phyloP scores from a whole-genome alignment of 129 eudicot species.

The Lactuca sativa region DNA sequence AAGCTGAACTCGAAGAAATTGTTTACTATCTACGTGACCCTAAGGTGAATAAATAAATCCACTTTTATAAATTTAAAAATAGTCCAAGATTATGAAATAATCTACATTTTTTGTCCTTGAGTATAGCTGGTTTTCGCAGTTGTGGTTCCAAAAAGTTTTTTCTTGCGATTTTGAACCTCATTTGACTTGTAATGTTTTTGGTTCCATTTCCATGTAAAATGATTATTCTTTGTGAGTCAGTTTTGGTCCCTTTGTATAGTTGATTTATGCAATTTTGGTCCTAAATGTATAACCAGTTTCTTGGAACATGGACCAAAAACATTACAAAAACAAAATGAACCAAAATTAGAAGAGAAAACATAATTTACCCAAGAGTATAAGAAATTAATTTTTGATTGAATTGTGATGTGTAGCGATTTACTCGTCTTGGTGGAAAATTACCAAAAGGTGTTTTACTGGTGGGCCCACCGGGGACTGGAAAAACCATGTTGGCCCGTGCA shows the following conservation, averaged over 20 bases:
- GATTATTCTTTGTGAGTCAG: no score
- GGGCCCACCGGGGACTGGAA: conserved; percentile 98
- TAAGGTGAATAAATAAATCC: conserved; percentile 51
- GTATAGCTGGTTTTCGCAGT: neutral
- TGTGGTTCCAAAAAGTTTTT: neutral
- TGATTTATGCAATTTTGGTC: neutral
- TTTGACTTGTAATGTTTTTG: neutral
- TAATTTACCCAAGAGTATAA: neutral
- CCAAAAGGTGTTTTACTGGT: conserved; percentile 96
- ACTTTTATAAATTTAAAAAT: neutral
- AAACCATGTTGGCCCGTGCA: conserved; percentile 96
- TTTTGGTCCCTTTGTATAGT: neutral
- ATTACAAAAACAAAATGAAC: neutral
- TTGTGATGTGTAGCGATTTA: conserved; percentile 60
- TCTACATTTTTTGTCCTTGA: neutral
- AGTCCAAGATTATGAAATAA: neutral
- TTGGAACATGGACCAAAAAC: no score
- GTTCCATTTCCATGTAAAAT: no score
- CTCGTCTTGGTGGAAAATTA: conserved; percentile 95
- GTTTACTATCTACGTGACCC: conserved; percentile 99
- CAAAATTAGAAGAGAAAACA: neutral
- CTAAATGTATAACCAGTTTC: neutral
- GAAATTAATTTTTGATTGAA: conserved; percentile 1
- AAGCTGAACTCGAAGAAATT: conserved; percentile 93
- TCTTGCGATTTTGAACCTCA: neutral